phyloP scores from a whole-genome alignment of 1,139 yeast genomes.

The Taphrina flavorubra region DNA sequence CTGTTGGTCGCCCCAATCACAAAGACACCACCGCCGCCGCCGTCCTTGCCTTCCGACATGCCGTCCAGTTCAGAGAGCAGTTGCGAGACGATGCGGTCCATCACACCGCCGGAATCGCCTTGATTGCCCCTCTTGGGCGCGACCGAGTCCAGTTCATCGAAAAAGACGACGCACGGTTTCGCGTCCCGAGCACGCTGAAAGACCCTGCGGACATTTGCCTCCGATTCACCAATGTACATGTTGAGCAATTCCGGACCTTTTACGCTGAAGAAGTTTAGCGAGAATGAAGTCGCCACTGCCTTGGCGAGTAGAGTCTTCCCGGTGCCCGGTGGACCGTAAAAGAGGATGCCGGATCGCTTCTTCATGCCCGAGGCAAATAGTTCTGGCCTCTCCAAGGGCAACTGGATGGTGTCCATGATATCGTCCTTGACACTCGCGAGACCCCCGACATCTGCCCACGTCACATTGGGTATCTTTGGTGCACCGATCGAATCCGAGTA shows the following conservation, averaged over 20 bases:
- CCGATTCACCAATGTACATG: constrained; percentile 98
- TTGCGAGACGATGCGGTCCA: constrained; percentile 92
- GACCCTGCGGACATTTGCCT: constrained; percentile 92
- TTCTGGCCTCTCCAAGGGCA: constrained; percentile 94
- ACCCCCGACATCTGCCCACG: constrained; percentile 96
- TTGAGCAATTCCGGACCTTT: constrained; percentile 88
- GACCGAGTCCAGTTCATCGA: constrained; percentile 95
- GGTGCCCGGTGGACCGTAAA: constrained; percentile 98
- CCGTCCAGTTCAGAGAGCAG: constrained; percentile 93
- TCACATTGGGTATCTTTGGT: constrained; percentile 91
- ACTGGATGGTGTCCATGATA: constrained; percentile 90
- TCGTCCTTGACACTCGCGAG: constrained; percentile 87
- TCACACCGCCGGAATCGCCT: constrained; percentile 78
- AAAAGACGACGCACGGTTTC: constrained; percentile 94
- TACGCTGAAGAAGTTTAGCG: constrained; percentile 93
- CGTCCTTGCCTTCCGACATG: constrained; percentile 82
- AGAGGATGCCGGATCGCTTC: constrained; percentile 86
- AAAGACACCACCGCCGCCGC: constrained; percentile 90
- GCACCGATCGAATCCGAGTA: constrained; percentile 96
- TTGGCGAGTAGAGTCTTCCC: constrained; percentile 94
- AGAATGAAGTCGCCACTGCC: constrained; percentile 94
- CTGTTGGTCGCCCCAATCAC: constrained; percentile 97
- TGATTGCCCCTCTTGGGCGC: constrained; percentile 98
- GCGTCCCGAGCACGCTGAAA: constrained; percentile 95
- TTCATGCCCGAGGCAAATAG: constrained; percentile 85